Percentiles rank a stretch among this genome's conserved stretches.
Conservation (phyloP, 2,329 filamentous ascomycete genomes). For the Cladosporium sp. region DNA sequence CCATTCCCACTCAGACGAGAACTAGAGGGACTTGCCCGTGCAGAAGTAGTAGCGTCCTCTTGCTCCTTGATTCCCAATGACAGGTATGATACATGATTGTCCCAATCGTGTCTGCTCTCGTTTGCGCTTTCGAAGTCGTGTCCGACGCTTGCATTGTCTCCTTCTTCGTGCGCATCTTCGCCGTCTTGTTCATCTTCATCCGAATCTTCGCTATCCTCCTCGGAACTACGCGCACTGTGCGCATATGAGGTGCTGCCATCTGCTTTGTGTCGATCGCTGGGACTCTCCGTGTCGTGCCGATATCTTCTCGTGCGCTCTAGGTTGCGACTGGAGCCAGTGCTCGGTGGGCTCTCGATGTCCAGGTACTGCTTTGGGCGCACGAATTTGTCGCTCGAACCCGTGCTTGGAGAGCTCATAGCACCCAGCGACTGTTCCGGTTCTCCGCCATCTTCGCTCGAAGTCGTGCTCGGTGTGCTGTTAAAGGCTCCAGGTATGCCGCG, state of each 20-base stretch:
- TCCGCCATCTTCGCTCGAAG: not conserved
- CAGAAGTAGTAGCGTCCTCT: not conserved
- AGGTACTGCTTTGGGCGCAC: slow-evolving; percentile 19
- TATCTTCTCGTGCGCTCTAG: slow-evolving; percentile 8
- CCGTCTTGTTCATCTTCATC: slow-evolving; percentile 1
- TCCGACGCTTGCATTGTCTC: not conserved
- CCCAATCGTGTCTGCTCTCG: not conserved
- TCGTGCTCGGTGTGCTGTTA: slow-evolving; percentile 15
- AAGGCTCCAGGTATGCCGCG: slow-evolving; percentile 16
- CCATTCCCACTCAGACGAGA: slow-evolving; percentile 16
- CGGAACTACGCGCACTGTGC: not conserved
- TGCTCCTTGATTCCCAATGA: not conserved
- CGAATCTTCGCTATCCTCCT: not conserved
- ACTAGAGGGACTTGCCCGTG: not conserved
- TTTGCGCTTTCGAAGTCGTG: not conserved
- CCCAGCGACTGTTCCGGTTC: not conserved
- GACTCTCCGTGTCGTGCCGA: slow-evolving; percentile 11
- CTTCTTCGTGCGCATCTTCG: not conserved
- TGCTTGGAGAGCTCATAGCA: slow-evolving; percentile 8
- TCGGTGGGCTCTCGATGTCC: slow-evolving; percentile 13
- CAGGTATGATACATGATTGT: slow-evolving; percentile 10
- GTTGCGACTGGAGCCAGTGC: slow-evolving; percentile 16
- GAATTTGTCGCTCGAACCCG: slow-evolving; percentile 7
- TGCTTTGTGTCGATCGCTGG: not conserved
- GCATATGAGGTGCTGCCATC: not conserved